Base-by-base conservation (phyloP, 495 filamentous ascomycete genomes). In the Cenococcum geophilum region DNA sequence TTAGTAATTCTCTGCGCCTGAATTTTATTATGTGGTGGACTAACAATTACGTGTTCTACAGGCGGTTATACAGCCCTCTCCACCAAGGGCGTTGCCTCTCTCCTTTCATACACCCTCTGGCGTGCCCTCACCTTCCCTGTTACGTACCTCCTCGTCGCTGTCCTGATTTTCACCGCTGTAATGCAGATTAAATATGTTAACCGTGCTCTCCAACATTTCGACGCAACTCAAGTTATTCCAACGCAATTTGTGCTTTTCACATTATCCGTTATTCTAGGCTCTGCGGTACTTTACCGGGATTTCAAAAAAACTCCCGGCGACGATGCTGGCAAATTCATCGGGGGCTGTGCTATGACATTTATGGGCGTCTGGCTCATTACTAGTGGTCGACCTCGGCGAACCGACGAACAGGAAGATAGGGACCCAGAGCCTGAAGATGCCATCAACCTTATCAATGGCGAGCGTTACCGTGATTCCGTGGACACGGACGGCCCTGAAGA, bases 111-210 rank as follows among this genome's bases (percentile, higher is more conserved):
- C 25, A 93, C 86, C 1, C 79, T 96, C 20, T 89, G 91, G 79
- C 85, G 86, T 58, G 87, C 87, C 8, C 85, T 97, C 58, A 88
- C 92, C 6, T 97, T 91, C 42, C 92, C 91, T 5, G 85, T 98
- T 64, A 91, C 91, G 35, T 98, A 97, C 69, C 82, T 86, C 1
- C 81, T 97, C 12, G 74, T 88, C 1, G 80, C 86, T 47, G 74
- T 97, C 47, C 81, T 98, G 16, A 76, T 92, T 6, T 83, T 74
- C 32, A 96, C 92, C 8, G 93, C 93, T 20, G 75, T 97, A 57
- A 88, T 97, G 83, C 93, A 98, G 74, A 90, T 98, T 63, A 89
- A 87, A 62, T 98, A 97, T 71, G 80, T 98, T 63, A 98, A 98
- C 76, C 90, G 91, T 52, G 92, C 93, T 0, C 77, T 98, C 20